Evolutionary conservation across 441 rosid species (phyloP).

Genomic region (Gossypium schwendimanii): DNA sequence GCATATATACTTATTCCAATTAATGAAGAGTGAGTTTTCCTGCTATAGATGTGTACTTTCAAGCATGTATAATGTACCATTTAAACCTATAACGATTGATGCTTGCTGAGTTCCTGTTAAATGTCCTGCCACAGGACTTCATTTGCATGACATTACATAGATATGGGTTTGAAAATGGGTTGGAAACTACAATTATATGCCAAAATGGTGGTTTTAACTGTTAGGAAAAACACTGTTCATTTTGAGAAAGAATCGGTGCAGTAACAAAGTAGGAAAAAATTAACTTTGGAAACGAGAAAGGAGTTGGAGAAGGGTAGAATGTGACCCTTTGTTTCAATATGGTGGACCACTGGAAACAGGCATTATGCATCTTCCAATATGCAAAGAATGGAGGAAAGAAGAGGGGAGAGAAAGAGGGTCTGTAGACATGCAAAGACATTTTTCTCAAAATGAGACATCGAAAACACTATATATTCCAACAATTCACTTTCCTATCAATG

Average conservation of each 20-base stretch:
- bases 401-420: neutral
- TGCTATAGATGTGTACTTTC: neutral
- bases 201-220: neutral
- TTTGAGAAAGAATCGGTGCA: neutral
- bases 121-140: neutral
- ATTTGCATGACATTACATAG: neutral
- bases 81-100: neutral
- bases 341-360: neutral
- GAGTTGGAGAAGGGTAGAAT: neutral
- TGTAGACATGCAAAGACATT: neutral
- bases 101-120: neutral
- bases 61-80: slow-evolving; percentile 1
- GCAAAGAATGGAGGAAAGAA: neutral
- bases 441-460: neutral
- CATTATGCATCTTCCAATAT: too few species aligned
- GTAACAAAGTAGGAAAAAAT: neutral
- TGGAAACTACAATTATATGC: neutral
- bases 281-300: neutral
- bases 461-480: neutral
- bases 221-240: neutral
- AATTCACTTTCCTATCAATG: neutral
- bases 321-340: neutral
- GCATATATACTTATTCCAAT: slow-evolving; percentile 84
- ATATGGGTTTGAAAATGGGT: neutral
- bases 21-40: slow-evolving; percentile 71